Evolutionary conservation across 495 filamentous ascomycete species (phyloP).

Genomic region (Penicillium paradoxum): DNA sequence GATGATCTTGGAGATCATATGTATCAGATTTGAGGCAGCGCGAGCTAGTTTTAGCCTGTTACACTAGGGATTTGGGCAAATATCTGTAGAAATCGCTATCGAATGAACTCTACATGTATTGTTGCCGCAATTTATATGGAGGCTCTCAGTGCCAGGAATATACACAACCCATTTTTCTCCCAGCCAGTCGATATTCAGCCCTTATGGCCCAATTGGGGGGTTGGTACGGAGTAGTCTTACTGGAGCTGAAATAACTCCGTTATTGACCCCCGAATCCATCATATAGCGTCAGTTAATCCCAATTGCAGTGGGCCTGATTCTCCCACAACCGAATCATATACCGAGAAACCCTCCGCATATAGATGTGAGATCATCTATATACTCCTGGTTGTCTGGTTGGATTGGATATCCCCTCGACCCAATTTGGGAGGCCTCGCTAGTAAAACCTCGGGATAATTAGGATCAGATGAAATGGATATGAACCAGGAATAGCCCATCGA

Average conservation of each 20-base stretch:
- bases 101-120: background rate
- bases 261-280: background rate
- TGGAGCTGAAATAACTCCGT: too few species aligned
- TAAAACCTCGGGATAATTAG: background rate
- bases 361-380: background rate
- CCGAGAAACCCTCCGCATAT: background rate
- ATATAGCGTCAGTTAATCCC: background rate
- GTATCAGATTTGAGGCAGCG: background rate
- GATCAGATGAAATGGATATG: background rate
- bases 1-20: conserved; percentile 26
- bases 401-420: background rate
- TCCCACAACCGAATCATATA: background rate
- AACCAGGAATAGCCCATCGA: background rate
- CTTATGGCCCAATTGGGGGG: background rate
- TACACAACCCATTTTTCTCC: background rate
- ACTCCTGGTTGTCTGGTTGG: too few species aligned
- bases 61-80: background rate
- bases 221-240: too few species aligned
- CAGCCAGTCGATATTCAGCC: background rate
- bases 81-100: conserved; percentile 1
- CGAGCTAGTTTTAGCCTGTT: conserved; percentile 1
- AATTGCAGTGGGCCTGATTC: background rate
- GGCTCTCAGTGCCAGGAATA: background rate
- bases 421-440: background rate
- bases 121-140: background rate